phyloP scores from a whole-genome alignment of 768 basidiomycete genomes.

The Pleurotus giganteus region DNA sequence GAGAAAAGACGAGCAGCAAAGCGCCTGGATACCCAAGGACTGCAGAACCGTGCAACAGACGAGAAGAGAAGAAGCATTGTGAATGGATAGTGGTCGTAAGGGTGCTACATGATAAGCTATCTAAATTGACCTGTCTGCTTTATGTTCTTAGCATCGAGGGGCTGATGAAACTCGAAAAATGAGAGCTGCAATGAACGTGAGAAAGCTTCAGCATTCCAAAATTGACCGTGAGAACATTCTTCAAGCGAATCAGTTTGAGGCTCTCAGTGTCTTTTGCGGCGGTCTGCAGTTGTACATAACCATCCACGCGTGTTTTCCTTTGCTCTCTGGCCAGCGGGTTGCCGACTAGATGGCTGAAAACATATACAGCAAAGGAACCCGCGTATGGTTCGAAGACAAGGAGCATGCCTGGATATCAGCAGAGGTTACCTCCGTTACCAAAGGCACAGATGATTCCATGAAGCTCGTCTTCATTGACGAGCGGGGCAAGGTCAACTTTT shows the following conservation, averaged over 20 bases:
- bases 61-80: background rate
- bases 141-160: no score
- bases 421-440: conserved; percentile 68
- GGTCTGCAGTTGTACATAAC: conserved; percentile 3
- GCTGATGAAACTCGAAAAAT: no score
- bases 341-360: conserved; percentile 72
- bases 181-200: no score
- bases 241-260: conserved; percentile 1
- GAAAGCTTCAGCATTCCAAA: background rate
- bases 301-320: conserved; percentile 11
- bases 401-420: conserved; percentile 94
- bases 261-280: background rate
- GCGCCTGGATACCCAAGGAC: conserved; percentile 20
- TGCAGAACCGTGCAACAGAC: conserved; percentile 6
- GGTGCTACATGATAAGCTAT: no score
- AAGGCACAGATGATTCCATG: conserved; percentile 69
- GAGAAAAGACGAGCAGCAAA: conserved; percentile 40
- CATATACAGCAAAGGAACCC: conserved; percentile 86
- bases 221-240: conserved; percentile 2
- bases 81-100: no score
- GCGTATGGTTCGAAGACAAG: conserved; percentile 93
- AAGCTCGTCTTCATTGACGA: conserved; percentile 87
- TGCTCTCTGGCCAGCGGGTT: conserved; percentile 10
- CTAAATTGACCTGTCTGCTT: no score
- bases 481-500: conserved; percentile 73